These are phyloP conservation scores for Tetracladium maxilliforme DNA, from an alignment of 2,329 filamentous ascomycete species.

Conservation along the genomic window DNA sequence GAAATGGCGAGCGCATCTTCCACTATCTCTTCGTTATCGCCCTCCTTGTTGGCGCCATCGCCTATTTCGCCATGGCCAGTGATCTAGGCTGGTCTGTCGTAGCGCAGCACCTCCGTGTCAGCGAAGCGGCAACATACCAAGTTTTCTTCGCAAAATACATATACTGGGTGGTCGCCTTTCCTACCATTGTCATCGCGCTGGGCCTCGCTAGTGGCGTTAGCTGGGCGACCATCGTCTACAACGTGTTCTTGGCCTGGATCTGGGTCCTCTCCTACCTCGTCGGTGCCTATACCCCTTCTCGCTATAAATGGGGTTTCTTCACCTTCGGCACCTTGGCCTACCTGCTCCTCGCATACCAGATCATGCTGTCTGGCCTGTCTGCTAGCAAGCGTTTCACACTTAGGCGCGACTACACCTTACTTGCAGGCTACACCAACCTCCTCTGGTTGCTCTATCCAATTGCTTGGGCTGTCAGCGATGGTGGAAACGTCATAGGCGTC, in stretches of 20 bases:
- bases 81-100: slow-evolving; percentile 47
- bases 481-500: slow-evolving; percentile 32
- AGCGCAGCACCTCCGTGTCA: slow-evolving; percentile 37
- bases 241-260: slow-evolving; percentile 45
- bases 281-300: slow-evolving; percentile 44
- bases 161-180: slow-evolving; percentile 49
- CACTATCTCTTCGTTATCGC: slow-evolving; percentile 48
- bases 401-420: too few species aligned
- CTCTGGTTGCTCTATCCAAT: slow-evolving; percentile 40
- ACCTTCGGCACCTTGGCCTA: slow-evolving; percentile 33
- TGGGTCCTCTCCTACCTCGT: slow-evolving; percentile 54
- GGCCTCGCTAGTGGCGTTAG: slow-evolving; percentile 50
- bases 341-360: slow-evolving; percentile 27
- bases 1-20: slow-evolving; percentile 37
- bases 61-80: slow-evolving; percentile 54
- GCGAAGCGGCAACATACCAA: slow-evolving; percentile 33
- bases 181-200: slow-evolving; percentile 41
- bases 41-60: slow-evolving; percentile 41
- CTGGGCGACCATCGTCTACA: slow-evolving; percentile 46
- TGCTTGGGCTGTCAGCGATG: slow-evolving; percentile 35
- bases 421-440: too few species aligned
- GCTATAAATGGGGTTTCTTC: slow-evolving; percentile 53
- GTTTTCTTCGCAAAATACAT: slow-evolving; percentile 56
- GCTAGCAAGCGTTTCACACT: too few species aligned
- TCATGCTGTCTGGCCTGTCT: slow-evolving; percentile 16